Percentiles rank a stretch among this genome's conserved stretches.
These are phyloP conservation scores for Plectosphaerella sp. DNA, from an alignment of 2,329 filamentous ascomycete genomes.

Conservation along the genomic window DNA sequence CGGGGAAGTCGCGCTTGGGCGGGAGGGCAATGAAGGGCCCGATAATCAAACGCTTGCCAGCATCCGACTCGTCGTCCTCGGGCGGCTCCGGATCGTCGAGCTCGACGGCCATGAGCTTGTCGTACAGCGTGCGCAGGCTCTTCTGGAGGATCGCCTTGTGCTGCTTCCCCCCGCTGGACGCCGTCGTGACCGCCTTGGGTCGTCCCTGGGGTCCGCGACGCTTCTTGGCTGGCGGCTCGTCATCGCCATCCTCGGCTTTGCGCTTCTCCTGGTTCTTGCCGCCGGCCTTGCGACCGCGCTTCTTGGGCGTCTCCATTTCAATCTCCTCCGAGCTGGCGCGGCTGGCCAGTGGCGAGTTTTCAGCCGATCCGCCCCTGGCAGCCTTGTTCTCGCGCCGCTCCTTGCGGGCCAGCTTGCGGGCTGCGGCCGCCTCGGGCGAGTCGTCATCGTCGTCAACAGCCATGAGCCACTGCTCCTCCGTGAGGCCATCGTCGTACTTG, in stretches of 20 bases:
- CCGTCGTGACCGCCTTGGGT: constrained; percentile 42
- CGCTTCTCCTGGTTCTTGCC: constrained; percentile 72
- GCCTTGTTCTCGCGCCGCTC: constrained; percentile 78
- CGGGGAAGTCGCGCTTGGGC: constrained; percentile 82
- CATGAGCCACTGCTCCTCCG: constrained; percentile 98
- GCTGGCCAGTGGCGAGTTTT: constrained; percentile 74
- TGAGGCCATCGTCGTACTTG: constrained; percentile 93
- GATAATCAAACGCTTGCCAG: constrained; percentile 74
- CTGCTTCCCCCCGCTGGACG: constrained; percentile 33
- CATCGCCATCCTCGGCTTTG: constrained; percentile 76
- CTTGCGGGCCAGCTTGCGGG: constrained; percentile 80
- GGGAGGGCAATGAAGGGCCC: constrained; percentile 92
- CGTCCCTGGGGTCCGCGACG: constrained; percentile 67
- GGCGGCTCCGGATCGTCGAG: constrained; percentile 64
- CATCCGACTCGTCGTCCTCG: constrained; percentile 51
- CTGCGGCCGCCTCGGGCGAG: constrained; percentile 85
- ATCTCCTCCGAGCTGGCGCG: constrained; percentile 76
- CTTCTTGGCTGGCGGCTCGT: constrained; percentile 75
- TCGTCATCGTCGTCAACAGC: constrained; percentile 97
- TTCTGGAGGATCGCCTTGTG: constrained; percentile 76
- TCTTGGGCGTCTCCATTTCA: constrained; percentile 65
- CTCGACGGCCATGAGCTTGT: constrained; percentile 78
- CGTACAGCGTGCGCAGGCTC: constrained; percentile 72
- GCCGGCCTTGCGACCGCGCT: constrained; percentile 77
- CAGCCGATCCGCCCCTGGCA: constrained; percentile 47